Percentiles rank a stretch among this genome's conserved stretches.
Evolutionary conservation across 371 early-diverging fungal genomes (phyloP).

Genomic region (Haplosporangium sp.): DNA sequence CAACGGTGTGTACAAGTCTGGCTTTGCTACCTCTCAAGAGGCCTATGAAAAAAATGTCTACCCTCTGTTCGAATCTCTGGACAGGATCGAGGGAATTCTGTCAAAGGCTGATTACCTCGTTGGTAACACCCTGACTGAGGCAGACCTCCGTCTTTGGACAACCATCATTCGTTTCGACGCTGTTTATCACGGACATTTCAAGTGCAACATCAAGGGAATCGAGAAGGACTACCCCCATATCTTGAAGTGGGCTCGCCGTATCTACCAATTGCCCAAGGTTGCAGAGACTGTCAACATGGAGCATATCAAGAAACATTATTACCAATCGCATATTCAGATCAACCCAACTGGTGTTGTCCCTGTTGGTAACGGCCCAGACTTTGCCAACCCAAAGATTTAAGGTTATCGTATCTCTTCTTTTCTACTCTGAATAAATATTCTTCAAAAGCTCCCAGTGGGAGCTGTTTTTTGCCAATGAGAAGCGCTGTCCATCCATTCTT

Average conservation of each 20-base stretch:
- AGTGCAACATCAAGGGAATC: constrained; percentile 88
- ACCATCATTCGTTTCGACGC: constrained; percentile 93
- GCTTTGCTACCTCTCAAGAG: constrained; percentile 92
- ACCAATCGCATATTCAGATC: constrained; percentile 89
- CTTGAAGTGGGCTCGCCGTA: constrained; percentile 83
- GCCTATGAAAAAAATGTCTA: constrained; percentile 82
- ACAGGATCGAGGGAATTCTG: constrained; percentile 86
- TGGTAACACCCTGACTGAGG: constrained; percentile 87
- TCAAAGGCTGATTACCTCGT: constrained; percentile 79
- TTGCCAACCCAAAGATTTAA: constrained; percentile 58
- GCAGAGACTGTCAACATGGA: constrained; percentile 88
- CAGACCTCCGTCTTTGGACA: constrained; percentile 92
- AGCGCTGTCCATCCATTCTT: too few species aligned
- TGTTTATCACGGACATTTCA: constrained; percentile 93
- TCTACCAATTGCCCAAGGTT: constrained; percentile 87
- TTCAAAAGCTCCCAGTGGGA: too few species aligned
- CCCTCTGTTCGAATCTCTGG: constrained; percentile 83
- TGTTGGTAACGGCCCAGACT: constrained; percentile 84
- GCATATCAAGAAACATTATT: constrained; percentile 96
- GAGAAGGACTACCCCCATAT: constrained; percentile 89
- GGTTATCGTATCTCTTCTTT: neutral
- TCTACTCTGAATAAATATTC: neutral
- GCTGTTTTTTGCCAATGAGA: too few species aligned
- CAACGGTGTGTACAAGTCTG: constrained; percentile 89
- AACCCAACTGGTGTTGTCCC: constrained; percentile 94